A percentile compares a stretch with the other conserved stretches of the same genome.
phyloP scores from a whole-genome alignment of 2,329 filamentous ascomycete species.

The Capronia coronata region DNA sequence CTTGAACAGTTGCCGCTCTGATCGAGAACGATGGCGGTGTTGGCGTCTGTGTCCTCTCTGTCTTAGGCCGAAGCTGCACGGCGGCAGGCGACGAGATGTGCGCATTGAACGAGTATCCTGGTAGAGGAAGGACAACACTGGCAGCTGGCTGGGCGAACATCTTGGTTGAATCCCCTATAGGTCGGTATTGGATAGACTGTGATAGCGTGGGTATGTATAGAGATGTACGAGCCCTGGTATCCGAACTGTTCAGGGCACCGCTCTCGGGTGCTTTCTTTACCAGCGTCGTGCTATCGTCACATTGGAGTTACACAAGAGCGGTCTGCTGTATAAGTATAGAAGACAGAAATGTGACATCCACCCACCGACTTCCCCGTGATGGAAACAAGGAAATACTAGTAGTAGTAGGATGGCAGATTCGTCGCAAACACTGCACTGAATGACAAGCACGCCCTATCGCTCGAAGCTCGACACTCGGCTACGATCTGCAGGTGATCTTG shows the following conservation, averaged over 20 bases:
- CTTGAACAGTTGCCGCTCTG: constrained; percentile 13
- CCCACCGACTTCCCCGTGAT: no score
- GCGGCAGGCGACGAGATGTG: constrained; percentile 14
- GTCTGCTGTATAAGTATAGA: no score
- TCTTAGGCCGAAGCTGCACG: constrained; percentile 3
- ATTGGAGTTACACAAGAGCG: no score
- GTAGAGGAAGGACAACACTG: background rate
- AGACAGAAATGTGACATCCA: no score
- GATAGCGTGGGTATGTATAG: no score
- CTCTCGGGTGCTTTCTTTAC: no score
- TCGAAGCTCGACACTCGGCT: background rate
- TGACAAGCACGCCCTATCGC: constrained; percentile 1
- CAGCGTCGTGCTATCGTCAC: background rate
- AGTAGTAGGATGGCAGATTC: background rate
- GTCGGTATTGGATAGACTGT: no score
- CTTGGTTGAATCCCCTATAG: background rate
- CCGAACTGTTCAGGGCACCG: no score
- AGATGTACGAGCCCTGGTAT: background rate
- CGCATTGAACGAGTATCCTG: constrained; percentile 13
- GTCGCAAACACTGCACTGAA: background rate
- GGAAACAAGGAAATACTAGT: no score
- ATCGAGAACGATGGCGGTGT: constrained; percentile 3
- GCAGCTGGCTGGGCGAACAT: constrained; percentile 6
- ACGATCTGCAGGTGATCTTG: background rate
- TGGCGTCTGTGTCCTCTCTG: background rate